Evolutionary conservation across 2,329 filamentous ascomycete species (phyloP).

Genomic region (Pseudopithomyces chartarum): DNA sequence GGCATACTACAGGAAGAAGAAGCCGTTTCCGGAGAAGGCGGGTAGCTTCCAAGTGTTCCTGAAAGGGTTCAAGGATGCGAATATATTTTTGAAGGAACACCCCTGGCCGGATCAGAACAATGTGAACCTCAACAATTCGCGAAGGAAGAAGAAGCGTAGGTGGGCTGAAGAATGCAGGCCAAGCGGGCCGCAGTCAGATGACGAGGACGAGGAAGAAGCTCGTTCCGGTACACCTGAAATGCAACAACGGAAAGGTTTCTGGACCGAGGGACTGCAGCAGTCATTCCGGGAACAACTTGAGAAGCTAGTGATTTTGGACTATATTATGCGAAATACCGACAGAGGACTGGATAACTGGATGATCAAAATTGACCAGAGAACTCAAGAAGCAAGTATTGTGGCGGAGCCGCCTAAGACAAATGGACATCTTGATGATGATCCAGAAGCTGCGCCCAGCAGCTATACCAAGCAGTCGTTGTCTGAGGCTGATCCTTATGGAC

Average conservation of each 20-base stretch:
- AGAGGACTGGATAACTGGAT: conserved; percentile 98
- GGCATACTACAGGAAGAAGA: conserved; percentile 85
- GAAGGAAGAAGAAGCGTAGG: conserved; percentile 64
- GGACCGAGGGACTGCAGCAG: conserved; percentile 88
- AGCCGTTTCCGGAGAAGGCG: conserved; percentile 82
- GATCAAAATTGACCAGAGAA: conserved; percentile 92
- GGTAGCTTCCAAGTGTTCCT: conserved; percentile 98
- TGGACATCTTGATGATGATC: conserved; percentile 42
- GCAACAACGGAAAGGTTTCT: conserved; percentile 66
- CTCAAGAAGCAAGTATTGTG: conserved; percentile 80
- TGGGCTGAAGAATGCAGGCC: conserved; percentile 88
- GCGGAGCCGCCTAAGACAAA: conserved; percentile 79
- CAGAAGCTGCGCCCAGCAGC: conserved; percentile 55
- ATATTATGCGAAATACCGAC: conserved; percentile 99
- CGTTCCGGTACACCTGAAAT: conserved; percentile 41
- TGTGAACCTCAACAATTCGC: conserved; percentile 68
- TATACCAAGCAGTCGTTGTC: conserved; percentile 67
- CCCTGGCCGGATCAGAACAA: conserved; percentile 94
- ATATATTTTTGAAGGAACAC: conserved; percentile 90
- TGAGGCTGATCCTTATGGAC: conserved; percentile 66
- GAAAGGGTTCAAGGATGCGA: conserved; percentile 96
- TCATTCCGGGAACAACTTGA: conserved; percentile 94
- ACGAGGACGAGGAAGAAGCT: conserved; percentile 60
- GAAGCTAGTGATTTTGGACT: conserved; percentile 95
- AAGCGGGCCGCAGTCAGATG: conserved; percentile 61